Base-by-base conservation (phyloP, 108 stramenopile genomes). In the Nitzschia palea region DNA sequence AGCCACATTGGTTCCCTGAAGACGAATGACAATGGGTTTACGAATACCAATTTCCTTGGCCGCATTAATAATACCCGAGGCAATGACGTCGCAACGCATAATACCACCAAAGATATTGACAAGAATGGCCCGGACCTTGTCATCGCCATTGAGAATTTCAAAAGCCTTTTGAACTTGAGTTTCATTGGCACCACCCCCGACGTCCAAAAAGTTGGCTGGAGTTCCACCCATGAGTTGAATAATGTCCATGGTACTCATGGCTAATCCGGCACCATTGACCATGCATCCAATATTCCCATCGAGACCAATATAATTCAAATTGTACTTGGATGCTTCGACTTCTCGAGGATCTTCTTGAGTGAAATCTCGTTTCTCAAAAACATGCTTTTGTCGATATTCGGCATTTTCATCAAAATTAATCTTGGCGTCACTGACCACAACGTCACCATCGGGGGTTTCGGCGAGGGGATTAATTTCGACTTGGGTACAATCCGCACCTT, bases 91-190 rank as follows among this genome's bases (percentile, higher is more conserved):
- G 63, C 95, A 96, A 54, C 91, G 84, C 97, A 98, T 96, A 76
- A 98, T 95, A 28, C 97, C 97, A 42, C 97, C 97, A 73, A 98
- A 98, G 71, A 98, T 98, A 72, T 98, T 98, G 53, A 98, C 95
- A 53, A 98, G 65, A 34, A 98, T 90, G 22, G 94, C 88, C 59
- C 91, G 70, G 66, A 96, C 95, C 14, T 76, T 67, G 10, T 62
- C 56, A 73, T 92, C 94, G 9, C 72, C 59, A 23, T 85, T 87
- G 42, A 95, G 62, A 48, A 95, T 86, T 53, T 86, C 81, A 69
- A 95, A 90, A 12, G 94, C 94, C 62, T 83, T 82, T 45, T 75
- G 68, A 12, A 95, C 82, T 68, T 91, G 90, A 14, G 71, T 68
- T 65, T 84, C 80, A 35, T 67, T 91, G 56, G 93, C 91, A 44